Evolutionary conservation across 345 rosid genomes (phyloP), one percentile per base, ranked within the genome.

Genomic region (Melaleuca alternifolia): DNA sequence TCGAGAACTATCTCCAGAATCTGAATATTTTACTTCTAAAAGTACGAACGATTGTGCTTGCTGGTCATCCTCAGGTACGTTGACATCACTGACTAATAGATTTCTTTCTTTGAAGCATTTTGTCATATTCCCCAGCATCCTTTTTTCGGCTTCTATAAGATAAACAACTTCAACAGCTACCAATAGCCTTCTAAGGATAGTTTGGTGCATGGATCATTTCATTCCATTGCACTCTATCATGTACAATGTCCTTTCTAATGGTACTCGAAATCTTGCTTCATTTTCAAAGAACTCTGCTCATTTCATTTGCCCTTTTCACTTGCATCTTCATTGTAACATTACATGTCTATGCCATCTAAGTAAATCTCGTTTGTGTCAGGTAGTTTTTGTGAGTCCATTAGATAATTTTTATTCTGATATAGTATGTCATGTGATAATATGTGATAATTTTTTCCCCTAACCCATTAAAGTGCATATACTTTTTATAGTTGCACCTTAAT

Each of bases 41-140:
- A 88, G 62, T 97, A 61, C 96, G 98, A 24, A 90, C 97, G 5
- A 91, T 97, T 88, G 86, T 96, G 84, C 94, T 97, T 44, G 92
- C 98, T 61, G 99, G 99, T 85, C 97, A 97, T 75, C 98, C 99
- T 90, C 97, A 97, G 99, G 99, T 96, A 94, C 84, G 81, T 84
- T 23, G 54, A 57, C 51, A 50, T 33, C 33, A 26, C 13, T 51
- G 46, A 65, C 77, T 65, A 4, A 65, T 37, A 65, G 77, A 65
- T 33, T 11, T 65, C 77, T 65, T 65, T 65, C 5, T 18, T 33
- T 16, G 11, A 37, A 65, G 77, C 77, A 65, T 8, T 65, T 65
- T 18, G 24, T 71, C 26, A 18, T 16, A 21, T 50, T 61, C 51
- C 52, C 6, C 12, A 44, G 18, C 13, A 54, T 52, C 24, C 61